A percentile compares a stretch with the other conserved stretches of the same genome.
phyloP scores from a whole-genome alignment of 805 yeast genomes.

The Saccharomycopsis oosterbeekiorum region DNA sequence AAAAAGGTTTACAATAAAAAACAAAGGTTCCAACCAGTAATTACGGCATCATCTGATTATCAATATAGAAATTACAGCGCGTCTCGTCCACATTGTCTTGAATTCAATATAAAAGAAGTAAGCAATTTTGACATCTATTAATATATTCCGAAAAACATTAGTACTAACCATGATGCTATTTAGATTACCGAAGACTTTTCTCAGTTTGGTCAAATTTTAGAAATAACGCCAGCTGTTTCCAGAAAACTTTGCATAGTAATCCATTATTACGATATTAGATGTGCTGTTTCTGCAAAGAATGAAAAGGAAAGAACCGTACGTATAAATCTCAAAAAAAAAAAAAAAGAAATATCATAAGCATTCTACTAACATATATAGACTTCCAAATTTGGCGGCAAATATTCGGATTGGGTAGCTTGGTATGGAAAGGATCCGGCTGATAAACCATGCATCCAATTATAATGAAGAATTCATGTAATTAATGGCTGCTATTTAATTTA shows the following conservation, averaged over 20 bases:
- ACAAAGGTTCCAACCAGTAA: not conserved
- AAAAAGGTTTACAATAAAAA: conserved; percentile 24
- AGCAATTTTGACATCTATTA: not conserved
- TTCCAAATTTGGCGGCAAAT: conserved; percentile 32
- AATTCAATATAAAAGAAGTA: conserved; percentile 24
- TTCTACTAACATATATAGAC: not conserved
- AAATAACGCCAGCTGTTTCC: conserved; percentile 57
- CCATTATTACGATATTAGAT: conserved; percentile 45
- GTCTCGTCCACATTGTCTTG: conserved; percentile 22
- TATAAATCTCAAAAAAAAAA: not conserved
- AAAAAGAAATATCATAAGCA: not conserved
- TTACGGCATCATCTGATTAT: conserved; percentile 1
- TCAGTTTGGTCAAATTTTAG: conserved; percentile 49
- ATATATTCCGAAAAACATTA: not conserved
- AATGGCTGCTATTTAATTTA: not conserved
- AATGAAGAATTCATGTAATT: not conserved
- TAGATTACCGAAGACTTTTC: conserved; percentile 35
- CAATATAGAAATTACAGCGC: conserved; percentile 1
- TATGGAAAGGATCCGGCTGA: conserved; percentile 63
- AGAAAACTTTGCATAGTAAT: conserved; percentile 52
- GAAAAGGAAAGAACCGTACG: conserved; percentile 20
- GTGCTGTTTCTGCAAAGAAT: conserved; percentile 51
- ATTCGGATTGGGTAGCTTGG: conserved; percentile 52
- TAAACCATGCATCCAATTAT: conserved; percentile 32
- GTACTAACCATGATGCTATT: not conserved